phyloP scores from a whole-genome alignment of 352 stramenopile genomes.

The Phytophthora quininea region DNA sequence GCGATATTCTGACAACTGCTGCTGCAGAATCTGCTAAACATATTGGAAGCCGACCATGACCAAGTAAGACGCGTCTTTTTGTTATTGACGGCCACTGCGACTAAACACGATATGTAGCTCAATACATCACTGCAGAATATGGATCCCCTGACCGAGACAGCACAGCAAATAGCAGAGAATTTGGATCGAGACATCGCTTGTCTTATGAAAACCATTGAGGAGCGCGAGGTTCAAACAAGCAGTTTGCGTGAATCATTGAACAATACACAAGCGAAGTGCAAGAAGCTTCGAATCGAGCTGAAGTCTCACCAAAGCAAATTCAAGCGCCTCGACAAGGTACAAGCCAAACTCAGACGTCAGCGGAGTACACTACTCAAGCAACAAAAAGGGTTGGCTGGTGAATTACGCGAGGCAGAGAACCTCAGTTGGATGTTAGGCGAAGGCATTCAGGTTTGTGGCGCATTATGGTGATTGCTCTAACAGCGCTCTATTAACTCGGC shows the following conservation, averaged over 20 bases:
- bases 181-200: conserved; percentile 26
- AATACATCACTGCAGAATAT: conserved; percentile 25
- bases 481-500: background rate
- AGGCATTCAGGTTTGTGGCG: conserved; percentile 35
- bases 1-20: background rate
- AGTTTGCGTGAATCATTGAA: conserved; percentile 11
- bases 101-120: conserved; percentile 27
- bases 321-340: conserved; percentile 17
- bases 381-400: conserved; percentile 16
- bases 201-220: conserved; percentile 27
- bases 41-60: conserved; percentile 30
- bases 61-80: conserved; percentile 26
- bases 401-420: conserved; percentile 26
- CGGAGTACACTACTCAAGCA: conserved; percentile 25
- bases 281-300: conserved; percentile 19
- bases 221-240: conserved; percentile 24
- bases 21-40: conserved; percentile 25
- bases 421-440: conserved; percentile 31
- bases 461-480: background rate
- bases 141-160: conserved; percentile 14
- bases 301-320: conserved; percentile 26
- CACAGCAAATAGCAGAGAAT: conserved; percentile 12
- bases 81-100: background rate
- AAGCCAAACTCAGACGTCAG: conserved; percentile 35
- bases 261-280: conserved; percentile 18